phyloP scores from a whole-genome alignment of 208 protist genomes.

The Acanthamoeba healyi region DNA sequence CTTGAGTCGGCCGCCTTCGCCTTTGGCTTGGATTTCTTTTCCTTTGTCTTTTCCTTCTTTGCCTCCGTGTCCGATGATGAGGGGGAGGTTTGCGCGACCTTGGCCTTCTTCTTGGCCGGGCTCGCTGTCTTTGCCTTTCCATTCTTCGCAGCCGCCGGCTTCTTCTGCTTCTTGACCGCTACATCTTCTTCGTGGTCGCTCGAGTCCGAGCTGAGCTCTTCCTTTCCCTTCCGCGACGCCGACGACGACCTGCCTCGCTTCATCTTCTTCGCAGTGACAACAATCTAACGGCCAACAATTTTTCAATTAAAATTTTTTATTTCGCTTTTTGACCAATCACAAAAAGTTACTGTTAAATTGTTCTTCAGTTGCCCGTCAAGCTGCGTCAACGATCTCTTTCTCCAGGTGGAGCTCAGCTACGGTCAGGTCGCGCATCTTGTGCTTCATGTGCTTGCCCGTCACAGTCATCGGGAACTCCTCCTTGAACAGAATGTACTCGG shows the following conservation, averaged over 20 bases:
- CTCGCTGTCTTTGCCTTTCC: background rate
- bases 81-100: background rate
- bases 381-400: background rate
- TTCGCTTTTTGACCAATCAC: no score
- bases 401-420: conserved; percentile 50
- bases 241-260: background rate
- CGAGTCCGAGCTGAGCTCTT: background rate
- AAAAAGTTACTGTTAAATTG: no score
- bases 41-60: background rate
- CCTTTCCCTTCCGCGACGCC: background rate
- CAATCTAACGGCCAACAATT: no score
- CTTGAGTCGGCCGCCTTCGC: no score
- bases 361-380: no score
- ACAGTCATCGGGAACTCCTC: conserved; percentile 83
- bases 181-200: background rate
- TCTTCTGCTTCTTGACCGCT: background rate
- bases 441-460: conserved; percentile 85
- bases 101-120: conserved; percentile 5
- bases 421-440: conserved; percentile 75
- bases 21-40: no score
- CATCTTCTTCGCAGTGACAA: no score
- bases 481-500: conserved; percentile 81
- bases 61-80: no score
- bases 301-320: no score
- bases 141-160: background rate